These are phyloP conservation scores for Tetrapisispora nanseiensis DNA, from an alignment of 805 yeast genomes.

Conservation along the genomic window DNA sequence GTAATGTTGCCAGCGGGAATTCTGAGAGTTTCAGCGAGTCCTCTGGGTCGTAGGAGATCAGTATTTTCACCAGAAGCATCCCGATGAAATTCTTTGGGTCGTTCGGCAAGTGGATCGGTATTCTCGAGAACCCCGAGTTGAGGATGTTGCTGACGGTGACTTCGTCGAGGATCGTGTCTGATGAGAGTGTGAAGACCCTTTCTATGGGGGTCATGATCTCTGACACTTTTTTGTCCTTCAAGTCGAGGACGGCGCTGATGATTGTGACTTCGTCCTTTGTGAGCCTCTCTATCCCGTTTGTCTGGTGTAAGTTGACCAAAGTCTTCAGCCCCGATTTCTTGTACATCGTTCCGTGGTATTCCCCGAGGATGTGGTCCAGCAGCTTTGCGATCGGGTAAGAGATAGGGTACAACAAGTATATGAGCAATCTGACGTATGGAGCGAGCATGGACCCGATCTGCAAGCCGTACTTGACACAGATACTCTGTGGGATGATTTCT, in stretches of 20 bases:
- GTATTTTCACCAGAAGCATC: constrained; percentile 83
- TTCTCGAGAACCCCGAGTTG: constrained; percentile 89
- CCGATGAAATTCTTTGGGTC: constrained; percentile 90
- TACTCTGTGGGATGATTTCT: constrained; percentile 90
- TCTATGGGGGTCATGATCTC: constrained; percentile 91
- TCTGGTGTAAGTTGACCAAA: constrained; percentile 81
- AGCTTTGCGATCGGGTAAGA: constrained; percentile 84
- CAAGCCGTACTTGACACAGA: constrained; percentile 87
- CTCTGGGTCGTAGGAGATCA: constrained; percentile 94
- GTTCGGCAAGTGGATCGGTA: constrained; percentile 84
- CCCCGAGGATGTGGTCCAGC: constrained; percentile 77
- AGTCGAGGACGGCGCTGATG: constrained; percentile 84
- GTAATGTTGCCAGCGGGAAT: constrained; percentile 91
- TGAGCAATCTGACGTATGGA: constrained; percentile 74
- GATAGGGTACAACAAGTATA: constrained; percentile 85
- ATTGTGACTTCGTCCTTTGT: constrained; percentile 95
- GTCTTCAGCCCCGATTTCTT: constrained; percentile 90
- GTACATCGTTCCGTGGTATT: constrained; percentile 92
- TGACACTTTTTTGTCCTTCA: constrained; percentile 81
- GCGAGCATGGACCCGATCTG: constrained; percentile 84
- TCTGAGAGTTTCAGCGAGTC: constrained; percentile 87
- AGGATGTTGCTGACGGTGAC: constrained; percentile 77
- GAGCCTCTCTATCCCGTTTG: constrained; percentile 90
- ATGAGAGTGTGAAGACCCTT: constrained; percentile 78
- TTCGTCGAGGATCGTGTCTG: constrained; percentile 77